phyloP scores from a whole-genome alignment of 305 asterid species.

The Ruellia speciosa region DNA sequence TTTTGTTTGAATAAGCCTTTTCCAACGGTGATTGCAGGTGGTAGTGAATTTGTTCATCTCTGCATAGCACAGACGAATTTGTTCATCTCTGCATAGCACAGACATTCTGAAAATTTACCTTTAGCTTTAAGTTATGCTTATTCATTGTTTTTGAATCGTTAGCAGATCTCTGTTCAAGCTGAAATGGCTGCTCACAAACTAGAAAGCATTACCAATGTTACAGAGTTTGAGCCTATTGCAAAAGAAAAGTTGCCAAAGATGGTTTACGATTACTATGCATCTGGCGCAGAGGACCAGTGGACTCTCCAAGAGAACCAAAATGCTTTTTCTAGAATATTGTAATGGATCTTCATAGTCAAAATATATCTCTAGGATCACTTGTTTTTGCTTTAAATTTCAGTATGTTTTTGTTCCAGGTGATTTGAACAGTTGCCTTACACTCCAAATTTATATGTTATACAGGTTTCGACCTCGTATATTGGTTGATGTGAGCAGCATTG shows the following conservation, averaged over 20 bases:
- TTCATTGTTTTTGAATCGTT: slow-evolving; percentile 12
- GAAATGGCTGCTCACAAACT: slow-evolving; percentile 23
- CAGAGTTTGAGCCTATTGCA: slow-evolving; percentile 69
- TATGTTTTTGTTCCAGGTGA: not conserved
- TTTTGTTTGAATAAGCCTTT: too few relatives aligned
- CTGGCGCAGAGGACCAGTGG: slow-evolving; percentile 93
- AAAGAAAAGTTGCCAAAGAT: slow-evolving; percentile 71
- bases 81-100: not conserved
- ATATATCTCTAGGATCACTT: not conserved
- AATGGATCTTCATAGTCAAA: slow-evolving; percentile 15
- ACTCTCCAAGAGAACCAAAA: slow-evolving; percentile 67
- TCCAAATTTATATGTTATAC: slow-evolving; percentile 18
- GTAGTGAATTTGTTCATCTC: not conserved
- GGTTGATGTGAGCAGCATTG: slow-evolving; percentile 66
- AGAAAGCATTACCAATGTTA: slow-evolving; percentile 72
- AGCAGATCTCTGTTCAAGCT: slow-evolving; percentile 15
- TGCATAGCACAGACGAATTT: not conserved
- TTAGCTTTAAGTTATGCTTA: not conserved
- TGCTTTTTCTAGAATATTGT: slow-evolving; percentile 77
- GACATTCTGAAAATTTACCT: not conserved
- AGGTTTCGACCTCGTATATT: slow-evolving; percentile 81
- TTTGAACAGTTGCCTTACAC: not conserved
- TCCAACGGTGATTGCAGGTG: too few relatives aligned
- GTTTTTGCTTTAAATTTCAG: not conserved
- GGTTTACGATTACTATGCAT: slow-evolving; percentile 75